phyloP scores from a whole-genome alignment of 768 basidiomycete species.

The Termitomyces heimii region DNA sequence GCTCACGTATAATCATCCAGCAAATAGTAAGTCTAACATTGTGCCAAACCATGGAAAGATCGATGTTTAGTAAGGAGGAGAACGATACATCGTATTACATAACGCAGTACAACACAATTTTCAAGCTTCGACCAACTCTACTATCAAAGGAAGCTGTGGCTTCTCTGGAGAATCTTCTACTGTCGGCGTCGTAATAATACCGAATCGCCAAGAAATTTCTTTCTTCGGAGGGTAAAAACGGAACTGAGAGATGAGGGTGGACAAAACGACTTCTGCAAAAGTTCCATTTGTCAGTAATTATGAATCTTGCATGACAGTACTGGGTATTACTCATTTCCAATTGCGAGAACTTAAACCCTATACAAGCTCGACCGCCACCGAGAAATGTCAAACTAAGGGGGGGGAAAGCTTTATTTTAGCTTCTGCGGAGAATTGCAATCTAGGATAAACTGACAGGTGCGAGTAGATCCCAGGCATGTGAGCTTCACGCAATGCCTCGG shows the following conservation, averaged over 20 bases:
- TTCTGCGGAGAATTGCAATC: not conserved
- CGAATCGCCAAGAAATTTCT: not conserved
- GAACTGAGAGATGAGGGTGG: conserved; percentile 3
- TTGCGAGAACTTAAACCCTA: conserved; percentile 32
- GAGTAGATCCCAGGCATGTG: conserved; percentile 26
- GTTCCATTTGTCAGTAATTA: not conserved
- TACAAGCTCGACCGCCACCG: conserved; percentile 21
- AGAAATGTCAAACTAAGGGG: not conserved
- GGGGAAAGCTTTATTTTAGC: not conserved
- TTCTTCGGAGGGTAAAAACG: not conserved
- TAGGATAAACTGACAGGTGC: conserved; percentile 13
- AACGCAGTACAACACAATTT: no score
- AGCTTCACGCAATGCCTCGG: conserved; percentile 21
- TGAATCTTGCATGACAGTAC: not conserved
- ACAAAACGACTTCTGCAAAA: conserved; percentile 16
- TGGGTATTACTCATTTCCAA: conserved; percentile 27
- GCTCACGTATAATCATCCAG: no score
- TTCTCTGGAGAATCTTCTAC: not conserved
- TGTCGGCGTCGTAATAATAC: not conserved
- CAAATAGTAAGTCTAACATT: no score
- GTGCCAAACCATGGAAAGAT: no score
- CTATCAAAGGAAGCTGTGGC: not conserved
- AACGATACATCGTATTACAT: no score
- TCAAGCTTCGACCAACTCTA: not conserved
- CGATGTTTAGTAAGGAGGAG: no score